Conservation (phyloP, 2,329 filamentous ascomycete genomes). For the Aspergillus sp. region DNA sequence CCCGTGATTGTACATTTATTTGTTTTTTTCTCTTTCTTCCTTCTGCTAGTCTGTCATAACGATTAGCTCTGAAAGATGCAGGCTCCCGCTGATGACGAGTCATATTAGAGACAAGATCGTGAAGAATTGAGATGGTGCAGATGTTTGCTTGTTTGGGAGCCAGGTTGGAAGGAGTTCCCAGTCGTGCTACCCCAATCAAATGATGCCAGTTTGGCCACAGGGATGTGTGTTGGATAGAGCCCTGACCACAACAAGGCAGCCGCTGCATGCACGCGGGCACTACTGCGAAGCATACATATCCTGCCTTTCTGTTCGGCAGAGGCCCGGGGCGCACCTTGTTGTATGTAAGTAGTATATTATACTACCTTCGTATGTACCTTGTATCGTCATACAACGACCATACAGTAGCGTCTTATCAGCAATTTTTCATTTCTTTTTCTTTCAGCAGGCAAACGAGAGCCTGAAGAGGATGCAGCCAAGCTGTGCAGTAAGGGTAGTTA, state of each 20-base stretch:
- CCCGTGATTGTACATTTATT: too few species aligned
- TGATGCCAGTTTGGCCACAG: not conserved
- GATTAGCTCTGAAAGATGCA: not conserved
- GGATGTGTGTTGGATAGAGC: not conserved
- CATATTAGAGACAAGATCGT: not conserved
- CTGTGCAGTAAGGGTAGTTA: slow-evolving; percentile 5
- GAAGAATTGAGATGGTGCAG: slow-evolving; percentile 1
- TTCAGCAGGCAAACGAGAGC: not conserved
- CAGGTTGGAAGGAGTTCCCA: not conserved
- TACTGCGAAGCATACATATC: slow-evolving; percentile 21
- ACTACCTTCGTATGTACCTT: slow-evolving; percentile 1
- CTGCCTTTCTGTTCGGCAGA: slow-evolving; percentile 7
- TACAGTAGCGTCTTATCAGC: not conserved
- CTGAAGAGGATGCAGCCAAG: not conserved
- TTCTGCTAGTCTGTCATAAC: not conserved
- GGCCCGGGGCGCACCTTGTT: not conserved
- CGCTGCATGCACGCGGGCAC: slow-evolving; percentile 23
- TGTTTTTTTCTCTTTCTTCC: not conserved
- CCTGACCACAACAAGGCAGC: slow-evolving; percentile 9
- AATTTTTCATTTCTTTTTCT: too few species aligned
- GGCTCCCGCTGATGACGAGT: not conserved
- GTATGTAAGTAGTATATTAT: not conserved
- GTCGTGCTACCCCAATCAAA: not conserved
- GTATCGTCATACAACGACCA: not conserved
- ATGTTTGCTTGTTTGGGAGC: slow-evolving; percentile 3